Evolutionary conservation across 2,329 filamentous ascomycete species (phyloP), one percentile per base, ranked within the genome.

Genomic region (Reticulascus tulasneorum): DNA sequence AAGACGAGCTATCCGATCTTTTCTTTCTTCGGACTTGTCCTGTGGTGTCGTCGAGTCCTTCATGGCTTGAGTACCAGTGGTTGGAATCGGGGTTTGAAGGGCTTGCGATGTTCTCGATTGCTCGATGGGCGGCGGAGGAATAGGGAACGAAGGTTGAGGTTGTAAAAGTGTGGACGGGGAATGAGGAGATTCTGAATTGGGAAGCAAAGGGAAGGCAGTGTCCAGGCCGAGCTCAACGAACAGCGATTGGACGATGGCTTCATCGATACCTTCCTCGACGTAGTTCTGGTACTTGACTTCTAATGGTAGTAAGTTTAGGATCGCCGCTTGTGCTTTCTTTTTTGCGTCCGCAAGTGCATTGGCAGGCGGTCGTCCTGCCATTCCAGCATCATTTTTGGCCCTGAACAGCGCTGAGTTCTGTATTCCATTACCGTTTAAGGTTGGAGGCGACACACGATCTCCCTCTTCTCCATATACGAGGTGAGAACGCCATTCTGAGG

Each of bases 261-360:
- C 68, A 47, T 89, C 75, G 26, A 91, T 71, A 1, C 86, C 84
- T 56, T 91, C 84, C 9, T 79, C 70, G 10, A 90, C 66, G 38
- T 91, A 82, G 41, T 86, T 75, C 36, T 83, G 72, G 52, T 82
- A 94, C 15, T 78, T 77, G 39, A 94, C 78, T 31, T 86, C 84
- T 40, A 86, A 56, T 2, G 72, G 68, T 63, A 68, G 73, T 4
- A 90, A 63, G 23, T 76, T 72, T 20, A 86, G 58, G 24, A 90
- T 78, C 5, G 84, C 82, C 17, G 77, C 75, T 51, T 80, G 75
- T 1, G 85, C 85, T 46, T 75, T 68, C 44, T 74, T 77, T 35
- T 66, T 73, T 21, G 64, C 69, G 34, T 72, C 66, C 5, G 57
- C 42, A 5, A 66, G 27, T 1, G 57, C 12, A 23, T 12, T 33